These are phyloP conservation scores for Sutorius eximius DNA, from an alignment of 1,284 basidiomycete genomes.

Conservation along the genomic window DNA sequence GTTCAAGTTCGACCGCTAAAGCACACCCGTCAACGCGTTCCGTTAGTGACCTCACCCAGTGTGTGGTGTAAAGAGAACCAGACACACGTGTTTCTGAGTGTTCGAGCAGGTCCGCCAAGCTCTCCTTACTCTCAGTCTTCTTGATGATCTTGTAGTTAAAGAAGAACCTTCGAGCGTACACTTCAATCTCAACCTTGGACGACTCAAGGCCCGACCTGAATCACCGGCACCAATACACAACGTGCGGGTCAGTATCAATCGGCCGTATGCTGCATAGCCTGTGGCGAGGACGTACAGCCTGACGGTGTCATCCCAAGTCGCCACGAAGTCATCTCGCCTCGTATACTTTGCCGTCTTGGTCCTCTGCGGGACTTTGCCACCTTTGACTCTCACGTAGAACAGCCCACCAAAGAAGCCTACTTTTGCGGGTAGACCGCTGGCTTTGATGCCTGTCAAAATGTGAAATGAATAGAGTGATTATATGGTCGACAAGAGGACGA, in stretches of 20 bases:
- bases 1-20: conserved; percentile 32
- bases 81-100: conserved; percentile 31
- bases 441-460: conserved; percentile 28
- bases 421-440: conserved; percentile 35
- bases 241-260: not conserved
- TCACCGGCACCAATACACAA: not conserved
- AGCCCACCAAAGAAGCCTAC: conserved; percentile 29
- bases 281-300: conserved; percentile 21
- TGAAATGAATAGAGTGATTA: not conserved
- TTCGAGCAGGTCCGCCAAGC: conserved; percentile 33
- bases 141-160: conserved; percentile 37
- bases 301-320: conserved; percentile 28
- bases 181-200: conserved; percentile 35
- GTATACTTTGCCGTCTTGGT: conserved; percentile 30
- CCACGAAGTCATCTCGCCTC: conserved; percentile 31
- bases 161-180: conserved; percentile 33
- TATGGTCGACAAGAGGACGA: not conserved
- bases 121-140: conserved; percentile 36
- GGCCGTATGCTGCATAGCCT: not conserved
- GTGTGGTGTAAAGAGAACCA: not conserved
- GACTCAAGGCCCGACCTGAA: conserved; percentile 32
- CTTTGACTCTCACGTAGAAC: conserved; percentile 32
- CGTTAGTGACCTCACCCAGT: not conserved
- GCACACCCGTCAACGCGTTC: not conserved
- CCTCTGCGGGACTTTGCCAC: conserved; percentile 26